A percentile compares a stretch with the other conserved stretches of the same genome.
These are phyloP conservation scores for Colletotrichum sp. DNA, from an alignment of 2,329 filamentous ascomycete species.

Conservation along the genomic window DNA sequence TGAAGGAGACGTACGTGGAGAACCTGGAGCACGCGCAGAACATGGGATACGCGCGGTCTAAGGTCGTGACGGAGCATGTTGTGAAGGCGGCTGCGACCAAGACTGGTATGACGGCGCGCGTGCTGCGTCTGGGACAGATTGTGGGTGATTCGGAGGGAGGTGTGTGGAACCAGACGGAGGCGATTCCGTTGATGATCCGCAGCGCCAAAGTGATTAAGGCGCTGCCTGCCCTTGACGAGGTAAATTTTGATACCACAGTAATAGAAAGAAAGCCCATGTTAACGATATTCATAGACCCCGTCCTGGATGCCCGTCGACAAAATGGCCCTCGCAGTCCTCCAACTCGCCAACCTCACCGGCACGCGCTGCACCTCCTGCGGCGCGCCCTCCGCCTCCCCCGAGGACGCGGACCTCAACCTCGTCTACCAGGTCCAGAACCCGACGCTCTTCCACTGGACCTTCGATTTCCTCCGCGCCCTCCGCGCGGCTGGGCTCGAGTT, in stretches of 20 bases:
- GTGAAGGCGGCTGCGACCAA: constrained; percentile 31
- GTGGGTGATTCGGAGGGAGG: constrained; percentile 49
- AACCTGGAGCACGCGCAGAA: constrained; percentile 44
- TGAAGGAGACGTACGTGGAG: constrained; percentile 39
- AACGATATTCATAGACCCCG: constrained; percentile 22
- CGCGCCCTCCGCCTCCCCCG: constrained; percentile 13
- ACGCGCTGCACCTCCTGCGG: constrained; percentile 32
- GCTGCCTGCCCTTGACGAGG: constrained; percentile 46
- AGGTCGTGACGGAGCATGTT: constrained; percentile 52
- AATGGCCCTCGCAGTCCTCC: constrained; percentile 35
- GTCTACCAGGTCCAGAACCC: constrained; percentile 61
- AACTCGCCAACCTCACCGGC: constrained; percentile 29
- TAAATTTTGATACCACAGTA: no score
- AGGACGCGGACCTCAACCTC: constrained; percentile 22
- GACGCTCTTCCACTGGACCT: constrained; percentile 51
- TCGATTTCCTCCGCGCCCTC: constrained; percentile 56
- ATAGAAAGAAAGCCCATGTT: no score
- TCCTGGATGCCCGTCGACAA: constrained; percentile 45
- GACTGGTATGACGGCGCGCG: constrained; percentile 34
- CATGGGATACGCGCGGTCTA: constrained; percentile 57
- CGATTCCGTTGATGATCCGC: constrained; percentile 52
- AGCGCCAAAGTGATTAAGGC: constrained; percentile 48
- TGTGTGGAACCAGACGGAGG: constrained; percentile 54
- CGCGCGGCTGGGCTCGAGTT: constrained; percentile 48
- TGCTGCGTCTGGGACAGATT: constrained; percentile 49